A percentile compares a stretch with the other conserved stretches of the same genome.
phyloP scores from a whole-genome alignment of 805 yeast genomes.

The Wickerhamomyces ciferrii region DNA sequence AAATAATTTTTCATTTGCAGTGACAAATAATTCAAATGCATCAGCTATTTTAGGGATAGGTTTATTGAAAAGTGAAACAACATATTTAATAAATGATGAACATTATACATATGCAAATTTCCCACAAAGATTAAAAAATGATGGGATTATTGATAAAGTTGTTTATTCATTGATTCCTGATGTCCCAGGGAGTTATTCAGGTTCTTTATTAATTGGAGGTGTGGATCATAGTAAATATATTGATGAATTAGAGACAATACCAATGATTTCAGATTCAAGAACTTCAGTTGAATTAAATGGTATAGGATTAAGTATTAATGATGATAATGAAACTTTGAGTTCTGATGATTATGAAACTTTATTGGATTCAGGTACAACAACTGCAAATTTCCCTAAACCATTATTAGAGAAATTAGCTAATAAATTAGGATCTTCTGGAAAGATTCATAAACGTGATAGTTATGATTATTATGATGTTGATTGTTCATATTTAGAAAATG shows the following conservation, averaged over 20 bases:
- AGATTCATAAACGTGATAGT: slow-evolving; percentile 23
- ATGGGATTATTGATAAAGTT: slow-evolving; percentile 44
- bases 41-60: slow-evolving; percentile 72
- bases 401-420: slow-evolving; percentile 21
- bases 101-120: slow-evolving; percentile 48
- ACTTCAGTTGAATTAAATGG: slow-evolving; percentile 34
- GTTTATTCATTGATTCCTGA: slow-evolving; percentile 53
- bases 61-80: slow-evolving; percentile 55
- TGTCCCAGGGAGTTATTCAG: slow-evolving; percentile 26
- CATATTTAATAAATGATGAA: slow-evolving; percentile 22
- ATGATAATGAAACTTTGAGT: slow-evolving; percentile 16
- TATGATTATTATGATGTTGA: slow-evolving; percentile 35
- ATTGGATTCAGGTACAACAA: slow-evolving; percentile 57
- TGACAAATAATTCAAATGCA: slow-evolving; percentile 55
- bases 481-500: slow-evolving; percentile 25
- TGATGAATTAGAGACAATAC: slow-evolving; percentile 42
- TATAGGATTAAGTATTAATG: slow-evolving; percentile 43
- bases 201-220: slow-evolving; percentile 60
- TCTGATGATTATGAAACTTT: slow-evolving; percentile 27
- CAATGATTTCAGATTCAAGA: slow-evolving; percentile 38
- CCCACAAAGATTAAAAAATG: slow-evolving; percentile 49
- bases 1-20: slow-evolving; percentile 54
- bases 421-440: slow-evolving; percentile 28
- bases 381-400: slow-evolving; percentile 37
- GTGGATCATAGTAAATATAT: slow-evolving; percentile 48